Evolutionary conservation across 495 filamentous ascomycete species (phyloP).

Genomic region (Trichocladium antarcticum): DNA sequence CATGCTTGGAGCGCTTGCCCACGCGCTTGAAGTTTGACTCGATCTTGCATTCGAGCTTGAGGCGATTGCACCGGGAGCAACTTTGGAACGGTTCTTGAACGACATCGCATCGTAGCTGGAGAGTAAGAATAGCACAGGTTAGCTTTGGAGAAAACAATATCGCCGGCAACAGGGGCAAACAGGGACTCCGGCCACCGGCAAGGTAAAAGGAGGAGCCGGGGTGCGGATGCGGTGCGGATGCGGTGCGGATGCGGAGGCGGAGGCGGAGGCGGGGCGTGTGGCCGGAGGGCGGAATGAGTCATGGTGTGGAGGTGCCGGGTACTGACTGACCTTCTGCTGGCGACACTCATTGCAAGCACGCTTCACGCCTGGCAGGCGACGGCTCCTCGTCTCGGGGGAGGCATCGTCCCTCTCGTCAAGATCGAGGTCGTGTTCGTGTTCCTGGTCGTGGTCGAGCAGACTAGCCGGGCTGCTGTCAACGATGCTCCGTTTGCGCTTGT

Average conservation of each 20-base stretch:
- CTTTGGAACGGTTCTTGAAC: constrained; percentile 70
- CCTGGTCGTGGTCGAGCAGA: constrained; percentile 51
- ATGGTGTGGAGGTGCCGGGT: background rate
- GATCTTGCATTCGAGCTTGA: constrained; percentile 82
- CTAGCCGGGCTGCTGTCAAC: constrained; percentile 60
- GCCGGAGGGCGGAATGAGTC: background rate
- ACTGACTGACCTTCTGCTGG: constrained; percentile 64
- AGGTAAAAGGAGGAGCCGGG: background rate
- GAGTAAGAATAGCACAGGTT: background rate
- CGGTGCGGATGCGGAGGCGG: background rate
- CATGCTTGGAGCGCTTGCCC: constrained; percentile 81
- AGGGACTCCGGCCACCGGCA: background rate
- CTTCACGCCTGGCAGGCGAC: constrained; percentile 55
- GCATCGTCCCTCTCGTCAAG: constrained; percentile 50
- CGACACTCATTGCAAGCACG: constrained; percentile 90
- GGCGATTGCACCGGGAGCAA: constrained; percentile 74
- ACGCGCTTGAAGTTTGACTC: constrained; percentile 89
- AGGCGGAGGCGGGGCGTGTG: background rate
- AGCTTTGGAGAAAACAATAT: background rate
- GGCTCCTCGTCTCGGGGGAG: constrained; percentile 25
- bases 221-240: no score
- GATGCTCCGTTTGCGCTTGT: constrained; percentile 40
- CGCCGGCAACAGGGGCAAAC: background rate
- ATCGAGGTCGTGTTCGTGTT: constrained; percentile 46
- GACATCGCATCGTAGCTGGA: constrained; percentile 74